phyloP scores from a whole-genome alignment of 2,329 filamentous ascomycete genomes.

The Arthrocladium fulminans region DNA sequence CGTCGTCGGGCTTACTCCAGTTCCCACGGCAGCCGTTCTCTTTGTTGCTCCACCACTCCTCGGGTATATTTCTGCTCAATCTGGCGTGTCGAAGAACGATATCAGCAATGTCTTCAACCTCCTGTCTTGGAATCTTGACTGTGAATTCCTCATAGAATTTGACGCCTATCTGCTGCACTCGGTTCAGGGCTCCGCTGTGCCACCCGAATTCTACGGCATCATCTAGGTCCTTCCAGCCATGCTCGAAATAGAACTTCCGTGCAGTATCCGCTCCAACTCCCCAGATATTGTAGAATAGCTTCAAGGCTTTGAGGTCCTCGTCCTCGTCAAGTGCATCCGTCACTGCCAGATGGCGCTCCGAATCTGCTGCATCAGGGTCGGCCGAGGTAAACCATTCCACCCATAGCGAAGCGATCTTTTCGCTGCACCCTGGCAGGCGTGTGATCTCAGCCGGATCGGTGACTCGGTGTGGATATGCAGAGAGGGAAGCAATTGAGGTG shows the following conservation, averaged over 20 bases:
- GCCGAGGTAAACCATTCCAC: slow-evolving; percentile 58
- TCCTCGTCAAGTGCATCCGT: slow-evolving; percentile 57
- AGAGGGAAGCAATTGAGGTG: slow-evolving; percentile 71
- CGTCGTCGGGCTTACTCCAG: slow-evolving; percentile 17
- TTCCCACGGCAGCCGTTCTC: background rate
- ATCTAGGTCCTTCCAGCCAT: slow-evolving; percentile 73
- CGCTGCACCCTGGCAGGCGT: slow-evolving; percentile 66
- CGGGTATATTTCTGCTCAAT: slow-evolving; percentile 7
- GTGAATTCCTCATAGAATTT: slow-evolving; percentile 88
- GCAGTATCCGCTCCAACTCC: slow-evolving; percentile 81
- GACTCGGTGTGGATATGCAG: slow-evolving; percentile 64
- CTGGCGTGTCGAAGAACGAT: slow-evolving; percentile 57
- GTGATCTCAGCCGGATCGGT: slow-evolving; percentile 36
- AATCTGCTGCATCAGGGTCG: slow-evolving; percentile 22
- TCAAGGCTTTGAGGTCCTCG: slow-evolving; percentile 54
- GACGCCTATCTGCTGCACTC: slow-evolving; percentile 84
- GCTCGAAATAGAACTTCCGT: slow-evolving; percentile 66
- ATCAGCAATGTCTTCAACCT: slow-evolving; percentile 62
- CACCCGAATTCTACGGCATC: slow-evolving; percentile 80
- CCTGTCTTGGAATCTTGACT: slow-evolving; percentile 58
- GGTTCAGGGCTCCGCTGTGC: slow-evolving; percentile 50
- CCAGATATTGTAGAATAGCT: slow-evolving; percentile 76
- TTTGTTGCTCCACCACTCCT: slow-evolving; percentile 7
- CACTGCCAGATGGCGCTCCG: slow-evolving; percentile 52
- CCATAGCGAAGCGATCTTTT: slow-evolving; percentile 69